phyloP scores from a whole-genome alignment of 106 monocot species.

The Allium fistulosum region DNA sequence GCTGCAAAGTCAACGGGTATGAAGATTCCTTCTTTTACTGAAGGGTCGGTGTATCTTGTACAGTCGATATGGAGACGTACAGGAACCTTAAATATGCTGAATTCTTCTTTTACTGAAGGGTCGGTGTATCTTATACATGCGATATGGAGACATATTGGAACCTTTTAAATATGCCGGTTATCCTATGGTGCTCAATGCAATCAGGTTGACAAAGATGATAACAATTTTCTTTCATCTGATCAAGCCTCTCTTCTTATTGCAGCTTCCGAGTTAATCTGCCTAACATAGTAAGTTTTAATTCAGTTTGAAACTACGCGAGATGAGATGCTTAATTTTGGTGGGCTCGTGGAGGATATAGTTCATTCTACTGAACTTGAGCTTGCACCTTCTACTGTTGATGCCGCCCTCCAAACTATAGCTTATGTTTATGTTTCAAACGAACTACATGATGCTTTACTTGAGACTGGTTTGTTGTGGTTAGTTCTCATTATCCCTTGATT shows the following conservation, averaged over 20 bases:
- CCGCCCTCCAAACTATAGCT: conserved; percentile 87
- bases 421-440: conserved; percentile 73
- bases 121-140: conserved; percentile 92
- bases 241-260: conserved; percentile 81
- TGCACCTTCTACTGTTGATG: conserved; percentile 82
- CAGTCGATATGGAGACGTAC: conserved; percentile 72
- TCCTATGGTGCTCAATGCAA: conserved; percentile 92
- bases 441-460: conserved; percentile 75
- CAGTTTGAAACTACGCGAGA: conserved; percentile 81
- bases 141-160: conserved; percentile 85
- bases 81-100: too few relatives aligned
- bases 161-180: conserved; percentile 99
- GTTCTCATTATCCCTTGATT: not conserved
- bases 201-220: conserved; percentile 90
- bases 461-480: conserved; percentile 87
- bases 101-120: conserved; percentile 82
- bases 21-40: conserved; percentile 86
- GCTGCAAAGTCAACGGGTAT: conserved; percentile 89
- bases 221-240: conserved; percentile 96
- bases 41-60: conserved; percentile 96
- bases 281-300: conserved; percentile 87
- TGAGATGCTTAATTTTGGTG: conserved; percentile 87
- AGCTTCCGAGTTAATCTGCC: conserved; percentile 93
- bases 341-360: conserved; percentile 85
- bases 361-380: conserved; percentile 89